Evolutionary conservation across 805 yeast species (phyloP).

Genomic region (Kazachstania psychrophila): DNA sequence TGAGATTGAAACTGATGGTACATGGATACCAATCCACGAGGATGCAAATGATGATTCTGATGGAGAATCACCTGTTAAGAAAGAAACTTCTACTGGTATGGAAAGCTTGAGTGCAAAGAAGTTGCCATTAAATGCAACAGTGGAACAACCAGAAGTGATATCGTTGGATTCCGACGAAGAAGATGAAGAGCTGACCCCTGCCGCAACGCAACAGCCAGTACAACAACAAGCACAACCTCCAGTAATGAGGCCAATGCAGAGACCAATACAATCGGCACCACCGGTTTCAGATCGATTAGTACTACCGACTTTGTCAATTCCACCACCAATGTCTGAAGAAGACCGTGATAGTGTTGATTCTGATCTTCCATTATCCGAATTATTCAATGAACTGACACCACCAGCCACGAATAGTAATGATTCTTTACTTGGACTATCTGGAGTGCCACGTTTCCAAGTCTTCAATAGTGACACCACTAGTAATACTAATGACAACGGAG

Average conservation of each 20-base stretch:
- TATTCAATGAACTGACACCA: background rate
- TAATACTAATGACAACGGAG: too few relatives aligned
- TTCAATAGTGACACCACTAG: too few relatives aligned
- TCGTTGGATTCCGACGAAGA: conserved; percentile 44
- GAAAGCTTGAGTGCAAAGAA: background rate
- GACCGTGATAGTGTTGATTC: conserved; percentile 2
- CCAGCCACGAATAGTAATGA: background rate
- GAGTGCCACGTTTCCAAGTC: too few relatives aligned
- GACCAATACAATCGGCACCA: too few relatives aligned
- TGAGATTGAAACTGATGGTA: conserved; percentile 59
- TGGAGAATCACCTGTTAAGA: conserved; percentile 6
- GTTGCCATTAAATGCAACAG: background rate
- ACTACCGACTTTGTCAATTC: background rate
- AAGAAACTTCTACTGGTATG: conserved; percentile 4
- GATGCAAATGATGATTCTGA: conserved; percentile 12
- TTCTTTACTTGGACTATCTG: conserved; percentile 1
- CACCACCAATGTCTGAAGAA: background rate
- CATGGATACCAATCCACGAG: conserved; percentile 45
- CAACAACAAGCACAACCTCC: too few relatives aligned
- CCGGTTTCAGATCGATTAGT: too few relatives aligned
- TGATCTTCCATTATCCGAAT: conserved; percentile 8
- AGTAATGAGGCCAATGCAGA: too few relatives aligned
- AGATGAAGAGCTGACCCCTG: conserved; percentile 7
- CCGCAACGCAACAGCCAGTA: too few relatives aligned
- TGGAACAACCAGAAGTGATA: conserved; percentile 23